Evolutionary conservation across 305 asterid species (phyloP).

Genomic region (Solanum hybrid): DNA sequence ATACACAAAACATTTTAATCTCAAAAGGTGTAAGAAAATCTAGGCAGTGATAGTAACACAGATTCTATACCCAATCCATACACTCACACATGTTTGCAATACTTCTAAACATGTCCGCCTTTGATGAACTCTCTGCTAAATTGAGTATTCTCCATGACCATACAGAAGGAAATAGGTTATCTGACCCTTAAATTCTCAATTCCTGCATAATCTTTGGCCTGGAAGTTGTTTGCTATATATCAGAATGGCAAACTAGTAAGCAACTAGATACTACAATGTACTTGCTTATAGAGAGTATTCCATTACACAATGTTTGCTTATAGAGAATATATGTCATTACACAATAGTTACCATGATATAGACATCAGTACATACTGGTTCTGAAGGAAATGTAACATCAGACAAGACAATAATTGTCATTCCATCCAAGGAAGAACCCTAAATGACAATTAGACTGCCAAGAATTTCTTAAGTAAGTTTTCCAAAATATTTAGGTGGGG

Average conservation of each 20-base stretch:
- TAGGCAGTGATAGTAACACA: not conserved
- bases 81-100: not conserved
- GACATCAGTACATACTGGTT: not conserved
- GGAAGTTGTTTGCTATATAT: not conserved
- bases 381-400: not conserved
- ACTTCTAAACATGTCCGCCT: not conserved
- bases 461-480: not conserved
- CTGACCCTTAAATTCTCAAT: not conserved
- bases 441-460: not conserved
- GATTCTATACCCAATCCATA: not conserved
- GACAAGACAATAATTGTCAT: not conserved
- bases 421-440: not conserved
- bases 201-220: not conserved
- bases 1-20: not conserved
- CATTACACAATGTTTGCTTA: not conserved
- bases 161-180: not conserved
- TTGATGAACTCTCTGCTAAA: not conserved
- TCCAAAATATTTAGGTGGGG: not conserved
- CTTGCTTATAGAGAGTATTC: not conserved
- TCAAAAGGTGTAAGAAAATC: not conserved
- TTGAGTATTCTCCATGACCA: not conserved
- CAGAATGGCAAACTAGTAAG: not conserved
- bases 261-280: not conserved
- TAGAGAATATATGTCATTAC: not conserved
- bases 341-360: not conserved